Evolutionary conservation across 805 yeast species (phyloP).

Genomic region (Yamadazyma paraphyllophila): DNA sequence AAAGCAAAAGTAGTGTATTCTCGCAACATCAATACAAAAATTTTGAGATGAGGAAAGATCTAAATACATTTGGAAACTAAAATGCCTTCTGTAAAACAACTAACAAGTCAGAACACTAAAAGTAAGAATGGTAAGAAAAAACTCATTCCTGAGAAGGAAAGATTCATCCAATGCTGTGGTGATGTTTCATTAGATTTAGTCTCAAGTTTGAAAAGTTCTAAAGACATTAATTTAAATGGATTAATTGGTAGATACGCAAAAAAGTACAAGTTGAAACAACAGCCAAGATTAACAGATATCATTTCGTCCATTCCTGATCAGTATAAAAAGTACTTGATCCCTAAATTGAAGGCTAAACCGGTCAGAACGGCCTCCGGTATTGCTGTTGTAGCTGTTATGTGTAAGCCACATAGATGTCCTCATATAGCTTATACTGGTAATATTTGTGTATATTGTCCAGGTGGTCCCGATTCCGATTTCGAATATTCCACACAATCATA

Average conservation of each 20-base stretch:
- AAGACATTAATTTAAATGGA: slow-evolving; percentile 87
- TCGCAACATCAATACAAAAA: slow-evolving; percentile 6
- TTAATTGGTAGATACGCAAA: slow-evolving; percentile 81
- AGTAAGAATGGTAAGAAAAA: slow-evolving; percentile 48
- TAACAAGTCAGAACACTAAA: slow-evolving; percentile 10
- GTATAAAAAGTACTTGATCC: slow-evolving; percentile 84
- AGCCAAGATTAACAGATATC: slow-evolving; percentile 92
- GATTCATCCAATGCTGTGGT: slow-evolving; percentile 89
- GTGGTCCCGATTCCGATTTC: slow-evolving; percentile 98
- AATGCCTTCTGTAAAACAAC: slow-evolving; percentile 32
- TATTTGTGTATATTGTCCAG: slow-evolving; percentile 98
- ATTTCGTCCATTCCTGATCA: slow-evolving; percentile 95
- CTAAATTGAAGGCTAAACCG: slow-evolving; percentile 96
- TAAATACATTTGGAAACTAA: neutral
- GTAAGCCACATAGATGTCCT: slow-evolving; percentile 98
- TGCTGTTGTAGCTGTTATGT: slow-evolving; percentile 99
- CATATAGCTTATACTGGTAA: slow-evolving; percentile 99
- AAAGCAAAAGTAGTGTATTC: neutral
- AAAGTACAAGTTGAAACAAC: slow-evolving; percentile 85
- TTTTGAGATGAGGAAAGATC: slow-evolving; percentile 9
- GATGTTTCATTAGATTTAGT: slow-evolving; percentile 87
- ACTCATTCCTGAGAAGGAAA: slow-evolving; percentile 85
- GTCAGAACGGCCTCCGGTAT: slow-evolving; percentile 98
- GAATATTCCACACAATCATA: slow-evolving; percentile 98
- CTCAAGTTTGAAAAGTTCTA: slow-evolving; percentile 66